A percentile compares a stretch with the other conserved stretches of the same genome.
Conservation (phyloP, 164 flowering plant species). For the Annona cherimola region DNA sequence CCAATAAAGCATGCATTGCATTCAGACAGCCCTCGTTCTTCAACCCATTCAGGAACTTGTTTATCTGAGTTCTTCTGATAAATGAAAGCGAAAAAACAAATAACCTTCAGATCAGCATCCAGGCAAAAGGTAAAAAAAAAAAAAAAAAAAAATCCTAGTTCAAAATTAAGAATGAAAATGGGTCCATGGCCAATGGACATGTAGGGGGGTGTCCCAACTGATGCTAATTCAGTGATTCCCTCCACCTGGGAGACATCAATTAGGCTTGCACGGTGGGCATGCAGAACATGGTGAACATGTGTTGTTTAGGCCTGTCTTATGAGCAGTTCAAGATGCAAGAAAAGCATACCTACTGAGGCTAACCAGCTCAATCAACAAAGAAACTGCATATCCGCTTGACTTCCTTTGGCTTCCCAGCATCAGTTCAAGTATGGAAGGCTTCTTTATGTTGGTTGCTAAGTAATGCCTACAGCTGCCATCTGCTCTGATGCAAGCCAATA, state of each 20-base stretch:
- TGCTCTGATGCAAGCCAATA: slow-evolving; percentile 47
- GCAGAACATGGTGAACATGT: no score
- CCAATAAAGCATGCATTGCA: slow-evolving; percentile 50
- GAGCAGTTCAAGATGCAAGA: no score
- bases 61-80: slow-evolving; percentile 37
- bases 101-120: background rate
- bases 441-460: slow-evolving; percentile 42
- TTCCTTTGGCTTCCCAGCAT: slow-evolving; percentile 21
- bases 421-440: slow-evolving; percentile 41
- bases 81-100: background rate
- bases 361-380: slow-evolving; percentile 43
- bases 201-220: no score
- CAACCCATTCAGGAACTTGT: slow-evolving; percentile 34
- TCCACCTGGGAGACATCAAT: no score
- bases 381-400: slow-evolving; percentile 21
- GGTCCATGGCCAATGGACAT: no score
- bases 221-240: no score
- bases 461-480: slow-evolving; percentile 52
- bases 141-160: background rate
- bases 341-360: slow-evolving; percentile 44
- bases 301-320: no score
- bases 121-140: background rate
- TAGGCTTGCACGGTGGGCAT: no score
- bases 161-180: background rate
- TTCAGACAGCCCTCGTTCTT: slow-evolving; percentile 42